Evolutionary conservation across 805 yeast species (phyloP).

Genomic region (Pichia cabralensis): DNA sequence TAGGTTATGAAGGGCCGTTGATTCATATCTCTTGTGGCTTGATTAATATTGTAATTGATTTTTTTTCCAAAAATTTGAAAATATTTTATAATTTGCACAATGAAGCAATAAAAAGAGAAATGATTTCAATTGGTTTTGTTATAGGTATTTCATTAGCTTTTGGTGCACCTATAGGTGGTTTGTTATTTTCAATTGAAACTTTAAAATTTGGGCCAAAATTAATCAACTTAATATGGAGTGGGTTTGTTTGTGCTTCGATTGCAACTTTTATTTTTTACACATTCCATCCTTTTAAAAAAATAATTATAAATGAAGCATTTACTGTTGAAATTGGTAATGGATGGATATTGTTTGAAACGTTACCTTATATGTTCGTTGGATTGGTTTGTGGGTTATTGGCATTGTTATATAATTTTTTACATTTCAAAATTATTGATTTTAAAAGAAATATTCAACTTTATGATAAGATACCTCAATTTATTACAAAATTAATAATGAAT

Average conservation of each 20-base stretch:
- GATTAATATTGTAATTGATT: constrained; percentile 29
- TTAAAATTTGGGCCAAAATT: constrained; percentile 54
- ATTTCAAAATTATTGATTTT: constrained; percentile 32
- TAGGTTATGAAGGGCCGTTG: constrained; percentile 82
- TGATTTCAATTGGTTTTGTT: constrained; percentile 67
- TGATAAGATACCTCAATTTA: neutral
- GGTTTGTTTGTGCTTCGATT: constrained; percentile 70
- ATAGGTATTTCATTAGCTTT: constrained; percentile 82
- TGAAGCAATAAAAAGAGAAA: constrained; percentile 56
- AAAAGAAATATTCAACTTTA: constrained; percentile 13
- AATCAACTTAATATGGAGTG: constrained; percentile 67
- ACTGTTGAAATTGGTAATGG: constrained; percentile 59
- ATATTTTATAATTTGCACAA: constrained; percentile 20
- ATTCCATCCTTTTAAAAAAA: constrained; percentile 39
- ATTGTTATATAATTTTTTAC: constrained; percentile 37
- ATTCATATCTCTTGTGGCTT: constrained; percentile 69
- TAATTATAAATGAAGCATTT: constrained; percentile 34
- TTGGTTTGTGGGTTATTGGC: constrained; percentile 63
- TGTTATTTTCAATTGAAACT: constrained; percentile 64
- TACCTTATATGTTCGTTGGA: constrained; percentile 69
- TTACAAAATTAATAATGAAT: neutral
- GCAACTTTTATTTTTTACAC: constrained; percentile 52
- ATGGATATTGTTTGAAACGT: constrained; percentile 62
- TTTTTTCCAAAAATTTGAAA: constrained; percentile 16
- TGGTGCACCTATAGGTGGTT: constrained; percentile 84